These are phyloP conservation scores for Aspergillus biplanus DNA, from an alignment of 495 filamentous ascomycete genomes.

Conservation along the genomic window DNA sequence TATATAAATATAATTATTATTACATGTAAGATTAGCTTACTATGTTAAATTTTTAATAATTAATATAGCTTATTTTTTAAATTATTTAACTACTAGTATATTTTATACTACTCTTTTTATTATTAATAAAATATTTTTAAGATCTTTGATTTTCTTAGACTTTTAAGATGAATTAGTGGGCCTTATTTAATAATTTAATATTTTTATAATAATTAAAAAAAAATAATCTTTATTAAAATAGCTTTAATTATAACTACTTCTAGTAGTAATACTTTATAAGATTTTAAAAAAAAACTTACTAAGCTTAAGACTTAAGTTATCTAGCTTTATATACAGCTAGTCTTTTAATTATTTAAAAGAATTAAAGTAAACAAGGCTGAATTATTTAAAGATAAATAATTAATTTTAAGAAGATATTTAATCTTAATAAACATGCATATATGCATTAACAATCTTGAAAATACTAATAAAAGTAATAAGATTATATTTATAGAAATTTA, in stretches of 20 bases:
- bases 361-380: not conserved
- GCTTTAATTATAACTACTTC: no score
- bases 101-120: not conserved
- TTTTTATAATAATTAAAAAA: not conserved
- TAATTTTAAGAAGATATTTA: not conserved
- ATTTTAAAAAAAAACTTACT: no score
- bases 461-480: not conserved
- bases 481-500: not conserved
- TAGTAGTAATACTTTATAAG: no score
- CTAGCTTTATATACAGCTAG: no score
- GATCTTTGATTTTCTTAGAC: not conserved
- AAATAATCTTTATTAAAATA: no score
- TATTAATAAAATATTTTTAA: not conserved
- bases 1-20: not conserved
- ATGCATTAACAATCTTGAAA: not conserved
- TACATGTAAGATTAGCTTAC: not conserved
- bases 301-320: no score
- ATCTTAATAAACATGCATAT: not conserved
- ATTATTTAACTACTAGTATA: not conserved
- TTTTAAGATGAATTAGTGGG: not conserved
- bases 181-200: not conserved
- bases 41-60: not conserved
- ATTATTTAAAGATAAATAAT: not conserved
- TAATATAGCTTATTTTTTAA: not conserved
- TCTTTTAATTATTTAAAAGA: not conserved